Evolutionary conservation across 768 basidiomycete genomes (phyloP), one percentile per base, ranked within the genome.

Genomic region (Phaeotremella skinneri): DNA sequence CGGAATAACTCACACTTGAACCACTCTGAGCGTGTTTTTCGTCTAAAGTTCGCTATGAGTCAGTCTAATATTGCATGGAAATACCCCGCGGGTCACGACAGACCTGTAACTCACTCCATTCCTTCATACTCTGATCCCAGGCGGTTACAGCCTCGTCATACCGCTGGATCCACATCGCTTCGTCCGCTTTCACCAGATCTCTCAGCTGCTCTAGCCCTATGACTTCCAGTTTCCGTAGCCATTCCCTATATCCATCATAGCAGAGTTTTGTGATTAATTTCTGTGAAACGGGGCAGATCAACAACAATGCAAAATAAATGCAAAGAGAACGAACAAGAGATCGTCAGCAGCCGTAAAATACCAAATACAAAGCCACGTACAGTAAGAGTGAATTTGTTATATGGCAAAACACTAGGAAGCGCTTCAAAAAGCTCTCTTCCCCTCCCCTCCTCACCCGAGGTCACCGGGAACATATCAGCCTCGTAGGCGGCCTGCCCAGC

Each of bases 181-280:
- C 89, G 0, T 86, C 85, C 0, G 84, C 83, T 14, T 83, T 78
- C 0, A 90, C 85, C 37, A 87, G 79, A 7, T 76, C 75, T 43
- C 79, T 79, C 3, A 97, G 82, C 68, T 87, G 83, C 3, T 76
- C 79, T 2, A 96, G 79, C 0, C 90, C 78, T 27, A 82, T 81
- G 0, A 87, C 86, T 73, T 91, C 88, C 45, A 85, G 81, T 55
- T 85, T 81, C 0, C 81, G 80, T 3, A 93, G 79, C 26, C 88
- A 80, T 41, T 81, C 81, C 55, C 83, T 81, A 67, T 93, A 91
- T 7, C 88, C 87, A 0, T 77, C 70, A 78, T 87, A 92, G 13
- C 92, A 84, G n/a, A 89, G 88, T 5, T 91, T 85, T 73, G 91
- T 91, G 76, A 92, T 88, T 47, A 97, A 83, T 85, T 96, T 97